Percentiles rank a stretch among this genome's conserved stretches.
Evolutionary conservation across 148 eudicot genomes (phyloP).

Genomic region (Limonium bicolor): DNA sequence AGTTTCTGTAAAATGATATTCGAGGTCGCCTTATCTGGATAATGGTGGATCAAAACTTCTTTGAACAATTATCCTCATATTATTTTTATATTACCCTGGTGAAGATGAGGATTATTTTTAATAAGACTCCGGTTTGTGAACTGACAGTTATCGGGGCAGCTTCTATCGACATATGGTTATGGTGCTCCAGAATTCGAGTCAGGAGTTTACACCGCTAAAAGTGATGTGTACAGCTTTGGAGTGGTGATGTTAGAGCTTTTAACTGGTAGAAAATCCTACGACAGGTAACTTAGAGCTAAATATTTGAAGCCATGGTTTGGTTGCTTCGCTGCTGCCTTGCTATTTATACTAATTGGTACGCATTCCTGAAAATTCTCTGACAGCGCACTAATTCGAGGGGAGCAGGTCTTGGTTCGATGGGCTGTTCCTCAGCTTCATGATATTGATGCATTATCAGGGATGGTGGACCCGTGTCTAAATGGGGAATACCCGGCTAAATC

Average conservation of each 20-base stretch:
- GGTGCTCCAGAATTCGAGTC: conserved; percentile 80
- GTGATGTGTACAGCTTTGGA: conserved; percentile 71
- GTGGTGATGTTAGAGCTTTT: conserved; percentile 68
- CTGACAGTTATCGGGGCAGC: conserved; percentile 52
- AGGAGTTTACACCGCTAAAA: conserved; percentile 47
- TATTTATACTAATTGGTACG: neutral
- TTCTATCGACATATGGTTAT: conserved; percentile 46
- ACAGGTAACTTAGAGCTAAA: conserved; percentile 46
- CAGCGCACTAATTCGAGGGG: conserved; percentile 43
- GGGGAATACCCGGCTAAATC: conserved; percentile 51
- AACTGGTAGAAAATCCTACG: conserved; percentile 55
- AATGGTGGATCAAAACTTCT: no score
- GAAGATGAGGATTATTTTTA: neutral
- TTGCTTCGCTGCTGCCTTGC: neutral
- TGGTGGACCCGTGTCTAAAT: conserved; percentile 57
- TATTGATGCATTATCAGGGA: conserved; percentile 55
- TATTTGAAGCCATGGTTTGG: neutral
- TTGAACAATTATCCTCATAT: no score
- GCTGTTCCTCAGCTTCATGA: conserved; percentile 79
- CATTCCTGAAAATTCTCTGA: neutral
- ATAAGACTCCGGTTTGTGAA: no score
- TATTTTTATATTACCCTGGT: no score
- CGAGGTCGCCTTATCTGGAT: no score
- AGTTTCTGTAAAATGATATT: no score
- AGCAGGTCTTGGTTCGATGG: conserved; percentile 57